Conservation (phyloP, 2,329 filamentous ascomycete species). For the Setomelanomma holmii region DNA sequence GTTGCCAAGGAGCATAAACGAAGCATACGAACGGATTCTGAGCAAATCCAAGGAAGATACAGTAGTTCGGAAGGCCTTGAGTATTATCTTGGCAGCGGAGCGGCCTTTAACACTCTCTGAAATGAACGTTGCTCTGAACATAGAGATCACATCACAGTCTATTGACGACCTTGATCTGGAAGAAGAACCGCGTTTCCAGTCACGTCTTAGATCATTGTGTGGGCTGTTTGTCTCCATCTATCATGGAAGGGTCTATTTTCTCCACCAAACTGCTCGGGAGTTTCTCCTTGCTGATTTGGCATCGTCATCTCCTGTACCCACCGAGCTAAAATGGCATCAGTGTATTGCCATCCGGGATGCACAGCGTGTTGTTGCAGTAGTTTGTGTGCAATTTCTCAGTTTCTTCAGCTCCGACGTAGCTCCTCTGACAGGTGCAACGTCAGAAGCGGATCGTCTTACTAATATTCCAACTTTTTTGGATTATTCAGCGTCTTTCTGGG, state of each 20-base stretch:
- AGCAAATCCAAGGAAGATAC: constrained; percentile 13
- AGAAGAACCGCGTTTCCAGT: constrained; percentile 8
- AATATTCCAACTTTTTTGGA: constrained; percentile 10
- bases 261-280: constrained; percentile 19
- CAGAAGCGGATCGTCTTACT: background rate
- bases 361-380: constrained; percentile 13
- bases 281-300: constrained; percentile 12
- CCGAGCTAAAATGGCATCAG: constrained; percentile 8
- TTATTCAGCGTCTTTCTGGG: constrained; percentile 18
- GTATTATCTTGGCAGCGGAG: constrained; percentile 15
- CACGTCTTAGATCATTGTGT: constrained; percentile 13
- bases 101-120: constrained; percentile 15
- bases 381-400: constrained; percentile 13
- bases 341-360: constrained; percentile 10
- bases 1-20: constrained; percentile 13
- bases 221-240: constrained; percentile 16
- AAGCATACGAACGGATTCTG: constrained; percentile 21
- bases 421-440: background rate
- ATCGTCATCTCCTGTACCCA: constrained; percentile 1
- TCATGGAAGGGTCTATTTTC: constrained; percentile 14
- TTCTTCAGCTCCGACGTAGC: constrained; percentile 4
- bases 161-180: constrained; percentile 14
- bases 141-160: constrained; percentile 2
- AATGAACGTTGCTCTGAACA: constrained; percentile 13
- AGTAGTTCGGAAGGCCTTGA: constrained; percentile 10